Conservation (phyloP, 805 yeast species). For the Schwanniomyces vanrijiae region DNA sequence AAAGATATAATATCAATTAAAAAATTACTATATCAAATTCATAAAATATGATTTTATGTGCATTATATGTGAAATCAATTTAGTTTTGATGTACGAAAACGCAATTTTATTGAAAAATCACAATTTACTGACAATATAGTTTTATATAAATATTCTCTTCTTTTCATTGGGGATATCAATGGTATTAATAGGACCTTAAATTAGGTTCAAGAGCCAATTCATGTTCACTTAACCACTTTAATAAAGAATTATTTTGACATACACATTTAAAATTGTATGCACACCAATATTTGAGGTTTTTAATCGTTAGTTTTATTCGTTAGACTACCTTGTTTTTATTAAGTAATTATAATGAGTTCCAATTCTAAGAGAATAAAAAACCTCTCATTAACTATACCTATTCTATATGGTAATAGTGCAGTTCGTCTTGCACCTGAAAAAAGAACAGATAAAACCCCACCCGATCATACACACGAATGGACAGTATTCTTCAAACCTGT, state of each 20-base stretch:
- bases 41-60: too few relatives aligned
- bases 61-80: too few relatives aligned
- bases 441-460: constrained; percentile 49
- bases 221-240: too few relatives aligned
- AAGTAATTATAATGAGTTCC: constrained; percentile 11
- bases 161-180: too few relatives aligned
- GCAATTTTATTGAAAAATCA: too few relatives aligned
- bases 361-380: constrained; percentile 25
- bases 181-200: too few relatives aligned
- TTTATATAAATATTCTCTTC: too few relatives aligned
- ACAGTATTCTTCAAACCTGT: constrained; percentile 87
- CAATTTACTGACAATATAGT: too few relatives aligned
- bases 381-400: constrained; percentile 42
- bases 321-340: background rate
- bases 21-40: too few relatives aligned
- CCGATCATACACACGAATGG: constrained; percentile 95
- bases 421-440: constrained; percentile 36
- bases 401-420: constrained; percentile 43
- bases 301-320: background rate
- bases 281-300: background rate
- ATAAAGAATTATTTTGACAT: background rate
- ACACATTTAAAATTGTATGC: background rate
- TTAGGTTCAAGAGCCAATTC: too few relatives aligned
- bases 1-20: too few relatives aligned
- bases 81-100: too few relatives aligned